Evolutionary conservation across 352 stramenopile genomes (phyloP).

Genomic region (Phytophthora rubi): DNA sequence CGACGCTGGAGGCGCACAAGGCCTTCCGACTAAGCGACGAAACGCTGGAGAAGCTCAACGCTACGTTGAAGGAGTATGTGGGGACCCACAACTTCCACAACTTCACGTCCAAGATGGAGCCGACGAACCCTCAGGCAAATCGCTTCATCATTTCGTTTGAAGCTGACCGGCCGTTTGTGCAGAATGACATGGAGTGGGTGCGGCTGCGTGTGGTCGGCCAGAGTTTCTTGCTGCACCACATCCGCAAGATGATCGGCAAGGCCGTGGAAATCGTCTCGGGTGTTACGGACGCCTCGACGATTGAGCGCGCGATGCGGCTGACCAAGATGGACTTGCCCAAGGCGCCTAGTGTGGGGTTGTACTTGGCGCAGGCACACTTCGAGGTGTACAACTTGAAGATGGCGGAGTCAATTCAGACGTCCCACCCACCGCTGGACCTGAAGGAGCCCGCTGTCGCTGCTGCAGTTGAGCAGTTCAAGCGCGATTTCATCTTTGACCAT

Average conservation of each 20-base stretch:
- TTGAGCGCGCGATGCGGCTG: conserved; percentile 63
- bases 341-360: conserved; percentile 85
- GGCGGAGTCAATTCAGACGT: conserved; percentile 66
- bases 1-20: conserved; percentile 72
- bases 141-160: conserved; percentile 95
- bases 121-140: conserved; percentile 77
- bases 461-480: conserved; percentile 82
- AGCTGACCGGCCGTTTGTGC: conserved; percentile 77
- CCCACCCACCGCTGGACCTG: conserved; percentile 72
- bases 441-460: conserved; percentile 55
- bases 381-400: conserved; percentile 89
- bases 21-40: conserved; percentile 74
- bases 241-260: conserved; percentile 97
- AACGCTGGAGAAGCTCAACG: conserved; percentile 56
- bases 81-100: conserved; percentile 97
- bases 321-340: conserved; percentile 91
- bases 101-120: conserved; percentile 94
- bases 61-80: conserved; percentile 69
- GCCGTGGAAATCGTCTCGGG: conserved; percentile 79
- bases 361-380: conserved; percentile 87
- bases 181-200: conserved; percentile 95
- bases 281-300: conserved; percentile 53
- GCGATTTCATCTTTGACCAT: conserved; percentile 77
- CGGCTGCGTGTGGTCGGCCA: conserved; percentile 95
- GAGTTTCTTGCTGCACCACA: conserved; percentile 98